Conservation (phyloP, 352 stramenopile species). For the Phytophthora pini region DNA sequence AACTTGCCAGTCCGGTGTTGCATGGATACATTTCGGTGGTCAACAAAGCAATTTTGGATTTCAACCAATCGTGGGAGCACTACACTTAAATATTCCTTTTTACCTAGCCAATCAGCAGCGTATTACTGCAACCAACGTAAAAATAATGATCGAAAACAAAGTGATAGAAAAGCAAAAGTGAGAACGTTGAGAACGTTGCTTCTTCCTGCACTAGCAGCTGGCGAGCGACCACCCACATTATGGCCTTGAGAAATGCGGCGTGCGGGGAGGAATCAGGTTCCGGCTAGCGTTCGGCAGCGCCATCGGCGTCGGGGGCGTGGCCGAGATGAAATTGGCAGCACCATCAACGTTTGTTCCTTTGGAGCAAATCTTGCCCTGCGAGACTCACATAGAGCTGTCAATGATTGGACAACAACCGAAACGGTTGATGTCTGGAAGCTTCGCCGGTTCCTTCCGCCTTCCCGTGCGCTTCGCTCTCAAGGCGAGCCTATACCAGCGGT, state of each 20-base stretch:
- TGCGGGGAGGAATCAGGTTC: slow-evolving; percentile 4
- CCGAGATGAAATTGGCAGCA: background rate
- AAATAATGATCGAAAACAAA: background rate
- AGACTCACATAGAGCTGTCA: background rate
- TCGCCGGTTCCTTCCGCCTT: slow-evolving; percentile 23
- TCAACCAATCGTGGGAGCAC: background rate
- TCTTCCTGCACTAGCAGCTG: slow-evolving; percentile 18
- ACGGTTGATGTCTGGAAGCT: slow-evolving; percentile 10
- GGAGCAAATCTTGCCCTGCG: background rate
- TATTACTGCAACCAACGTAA: background rate
- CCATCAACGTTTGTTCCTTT: background rate
- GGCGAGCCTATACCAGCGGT: slow-evolving; percentile 2
- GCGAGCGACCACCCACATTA: slow-evolving; percentile 2
- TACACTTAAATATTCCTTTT: background rate
- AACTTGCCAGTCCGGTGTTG: slow-evolving; percentile 14
- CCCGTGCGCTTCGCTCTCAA: slow-evolving; percentile 1
- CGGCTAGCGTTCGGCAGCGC: slow-evolving; percentile 1
- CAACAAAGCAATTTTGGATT: background rate
- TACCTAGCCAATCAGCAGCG: background rate
- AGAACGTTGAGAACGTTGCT: background rate
- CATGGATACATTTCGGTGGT: slow-evolving; percentile 25
- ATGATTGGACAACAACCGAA: slow-evolving; percentile 9
- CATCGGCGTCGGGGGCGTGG: background rate
- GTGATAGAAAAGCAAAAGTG: slow-evolving; percentile 14
- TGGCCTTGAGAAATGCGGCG: slow-evolving; percentile 22